phyloP scores from a whole-genome alignment of 75 land plant genomes.

The Pseudotsuga menziesii region DNA sequence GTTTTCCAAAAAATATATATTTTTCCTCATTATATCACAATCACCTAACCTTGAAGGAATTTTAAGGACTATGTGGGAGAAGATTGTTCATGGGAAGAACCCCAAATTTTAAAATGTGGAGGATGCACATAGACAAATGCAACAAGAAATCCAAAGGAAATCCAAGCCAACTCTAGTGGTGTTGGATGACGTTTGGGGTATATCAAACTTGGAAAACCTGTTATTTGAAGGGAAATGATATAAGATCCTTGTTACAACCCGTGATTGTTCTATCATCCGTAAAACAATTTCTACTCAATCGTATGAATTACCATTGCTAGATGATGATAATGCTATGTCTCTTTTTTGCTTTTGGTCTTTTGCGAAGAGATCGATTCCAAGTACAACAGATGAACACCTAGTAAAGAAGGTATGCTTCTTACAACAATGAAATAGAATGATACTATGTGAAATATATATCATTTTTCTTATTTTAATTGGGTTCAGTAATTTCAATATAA shows the following conservation, averaged over 20 bases:
- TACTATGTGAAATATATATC: too few species aligned
- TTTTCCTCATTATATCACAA: conserved; percentile 58
- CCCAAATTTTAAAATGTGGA: conserved; percentile 3
- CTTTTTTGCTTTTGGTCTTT: conserved; percentile 25
- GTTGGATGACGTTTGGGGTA: conserved; percentile 58
- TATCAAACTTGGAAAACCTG: conserved; percentile 30
- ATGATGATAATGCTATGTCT: too few species aligned
- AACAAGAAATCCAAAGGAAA: neutral
- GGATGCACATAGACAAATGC: neutral
- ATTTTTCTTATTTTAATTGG: too few species aligned
- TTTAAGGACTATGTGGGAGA: conserved; percentile 25
- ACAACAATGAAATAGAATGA: too few species aligned
- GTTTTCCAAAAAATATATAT: conserved; percentile 28
- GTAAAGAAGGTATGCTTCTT: neutral
- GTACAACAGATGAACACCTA: too few species aligned
- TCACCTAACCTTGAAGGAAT: conserved; percentile 26
- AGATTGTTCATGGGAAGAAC: neutral
- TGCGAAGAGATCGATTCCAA: conserved; percentile 27
- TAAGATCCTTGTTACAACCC: conserved; percentile 40
- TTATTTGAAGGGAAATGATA: conserved; percentile 24
- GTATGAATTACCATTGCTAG: conserved; percentile 30
- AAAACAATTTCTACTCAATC: conserved; percentile 4
- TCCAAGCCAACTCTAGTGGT: conserved; percentile 19
- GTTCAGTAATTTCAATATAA: too few species aligned
- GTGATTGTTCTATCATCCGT: conserved; percentile 26